These are phyloP conservation scores for Clonostachys rosea DNA, from an alignment of 2,329 filamentous ascomycete genomes.

Conservation along the genomic window DNA sequence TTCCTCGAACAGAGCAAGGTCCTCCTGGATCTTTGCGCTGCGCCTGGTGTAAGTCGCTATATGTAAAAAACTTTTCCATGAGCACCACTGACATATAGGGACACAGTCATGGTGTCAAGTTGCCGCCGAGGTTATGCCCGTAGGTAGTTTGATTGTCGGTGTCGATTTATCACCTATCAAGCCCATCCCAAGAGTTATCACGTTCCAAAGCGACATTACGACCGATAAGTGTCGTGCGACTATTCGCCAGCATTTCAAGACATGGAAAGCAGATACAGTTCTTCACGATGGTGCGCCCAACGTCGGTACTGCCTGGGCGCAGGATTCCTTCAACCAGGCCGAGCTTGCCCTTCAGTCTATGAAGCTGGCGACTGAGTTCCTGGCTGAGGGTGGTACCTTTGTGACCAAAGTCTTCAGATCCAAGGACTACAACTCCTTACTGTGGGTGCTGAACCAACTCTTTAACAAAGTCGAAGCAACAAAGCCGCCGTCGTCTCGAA, in stretches of 20 bases:
- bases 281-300: slow-evolving; percentile 97
- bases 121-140: slow-evolving; percentile 90
- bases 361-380: slow-evolving; percentile 91
- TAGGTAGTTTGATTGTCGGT: slow-evolving; percentile 84
- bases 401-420: slow-evolving; percentile 97
- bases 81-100: slow-evolving; percentile 14
- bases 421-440: slow-evolving; percentile 91
- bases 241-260: slow-evolving; percentile 85
- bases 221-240: slow-evolving; percentile 93
- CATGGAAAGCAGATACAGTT: slow-evolving; percentile 93
- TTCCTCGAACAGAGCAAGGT: slow-evolving; percentile 97
- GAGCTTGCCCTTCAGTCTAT: slow-evolving; percentile 86
- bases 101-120: slow-evolving; percentile 89
- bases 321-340: slow-evolving; percentile 97
- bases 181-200: slow-evolving; percentile 87
- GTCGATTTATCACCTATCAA: slow-evolving; percentile 96
- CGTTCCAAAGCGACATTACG: slow-evolving; percentile 97
- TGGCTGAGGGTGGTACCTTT: slow-evolving; percentile 84
- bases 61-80: background rate
- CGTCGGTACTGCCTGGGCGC: slow-evolving; percentile 95
- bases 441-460: slow-evolving; percentile 97
- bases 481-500: slow-evolving; percentile 91
- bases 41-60: slow-evolving; percentile 68
- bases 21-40: slow-evolving; percentile 93
- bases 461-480: slow-evolving; percentile 95